Conservation (phyloP, 2,329 filamentous ascomycete species). For the Neopestalotiopsis rosae region DNA sequence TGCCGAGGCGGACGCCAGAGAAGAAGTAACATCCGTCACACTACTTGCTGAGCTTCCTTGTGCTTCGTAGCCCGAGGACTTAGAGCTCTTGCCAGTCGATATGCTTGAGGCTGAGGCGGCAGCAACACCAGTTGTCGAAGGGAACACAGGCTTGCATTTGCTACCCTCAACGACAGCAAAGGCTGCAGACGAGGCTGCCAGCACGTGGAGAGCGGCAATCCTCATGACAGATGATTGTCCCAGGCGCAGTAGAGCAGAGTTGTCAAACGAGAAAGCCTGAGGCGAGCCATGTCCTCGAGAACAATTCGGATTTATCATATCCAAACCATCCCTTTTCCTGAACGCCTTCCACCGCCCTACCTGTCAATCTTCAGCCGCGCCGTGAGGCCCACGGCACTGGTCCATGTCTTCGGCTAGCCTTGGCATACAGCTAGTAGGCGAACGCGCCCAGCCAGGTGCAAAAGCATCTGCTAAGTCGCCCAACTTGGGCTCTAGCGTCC, state of each 20-base stretch:
- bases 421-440: slow-evolving; percentile 7
- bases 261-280: slow-evolving; percentile 2
- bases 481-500: not conserved
- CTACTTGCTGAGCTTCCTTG: slow-evolving; percentile 5
- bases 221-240: not conserved
- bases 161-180: not conserved
- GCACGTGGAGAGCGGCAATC: slow-evolving; percentile 1
- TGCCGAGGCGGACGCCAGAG: slow-evolving; percentile 1
- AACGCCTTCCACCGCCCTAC: not conserved
- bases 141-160: not conserved
- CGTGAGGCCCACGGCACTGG: not conserved
- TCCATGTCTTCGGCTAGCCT: not conserved
- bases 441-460: not conserved
- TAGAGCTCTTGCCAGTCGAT: slow-evolving; percentile 1
- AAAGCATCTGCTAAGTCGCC: slow-evolving; percentile 3
- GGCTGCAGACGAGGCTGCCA: slow-evolving; percentile 2
- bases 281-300: slow-evolving; percentile 3
- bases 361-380: slow-evolving; percentile 2
- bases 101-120: not conserved
- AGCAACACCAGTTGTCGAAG: slow-evolving; percentile 4
- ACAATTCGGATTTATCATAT: slow-evolving; percentile 8
- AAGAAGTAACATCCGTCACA: slow-evolving; percentile 4
- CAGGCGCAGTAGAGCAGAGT: slow-evolving; percentile 5
- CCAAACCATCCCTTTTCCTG: not conserved
- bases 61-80: not conserved